Evolutionary conservation across 2,329 filamentous ascomycete genomes (phyloP).

Genomic region (Botrytis squamosa): DNA sequence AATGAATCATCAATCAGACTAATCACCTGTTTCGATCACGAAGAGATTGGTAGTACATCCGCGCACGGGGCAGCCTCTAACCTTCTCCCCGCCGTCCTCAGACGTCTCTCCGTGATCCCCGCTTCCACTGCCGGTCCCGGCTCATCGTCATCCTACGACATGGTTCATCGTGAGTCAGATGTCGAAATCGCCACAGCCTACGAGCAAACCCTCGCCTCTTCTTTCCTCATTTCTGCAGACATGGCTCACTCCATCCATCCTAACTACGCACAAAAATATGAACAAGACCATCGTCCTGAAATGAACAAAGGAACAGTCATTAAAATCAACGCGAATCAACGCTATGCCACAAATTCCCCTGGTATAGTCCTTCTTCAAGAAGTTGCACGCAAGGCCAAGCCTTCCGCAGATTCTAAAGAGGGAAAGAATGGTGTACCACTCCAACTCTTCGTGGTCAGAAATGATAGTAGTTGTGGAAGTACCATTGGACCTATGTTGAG

Average conservation of each 20-base stretch:
- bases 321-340: slow-evolving; percentile 97
- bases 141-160: slow-evolving; percentile 65
- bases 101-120: slow-evolving; percentile 79
- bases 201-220: slow-evolving; percentile 87
- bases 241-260: slow-evolving; percentile 97
- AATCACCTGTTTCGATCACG: slow-evolving; percentile 95
- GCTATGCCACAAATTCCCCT: slow-evolving; percentile 94
- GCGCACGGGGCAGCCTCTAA: slow-evolving; percentile 94
- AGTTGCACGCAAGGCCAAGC: slow-evolving; percentile 63
- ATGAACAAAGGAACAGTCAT: slow-evolving; percentile 97
- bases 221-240: slow-evolving; percentile 92
- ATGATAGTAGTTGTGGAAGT: slow-evolving; percentile 91
- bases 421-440: slow-evolving; percentile 70
- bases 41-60: slow-evolving; percentile 90
- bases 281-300: slow-evolving; percentile 83
- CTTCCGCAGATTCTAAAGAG: slow-evolving; percentile 46
- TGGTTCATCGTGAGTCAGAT: slow-evolving; percentile 50
- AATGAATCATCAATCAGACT: slow-evolving; percentile 80
- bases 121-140: slow-evolving; percentile 41
- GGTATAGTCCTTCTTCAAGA: slow-evolving; percentile 93
- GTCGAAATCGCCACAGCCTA: slow-evolving; percentile 74
- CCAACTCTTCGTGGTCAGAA: slow-evolving; percentile 93
- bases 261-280: slow-evolving; percentile 91
- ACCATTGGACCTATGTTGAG: slow-evolving; percentile 98
- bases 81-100: slow-evolving; percentile 80